Evolutionary conservation across 2,329 filamentous ascomycete genomes (phyloP), one percentile per base, ranked within the genome.

Genomic region (Podosphaera fusca): DNA sequence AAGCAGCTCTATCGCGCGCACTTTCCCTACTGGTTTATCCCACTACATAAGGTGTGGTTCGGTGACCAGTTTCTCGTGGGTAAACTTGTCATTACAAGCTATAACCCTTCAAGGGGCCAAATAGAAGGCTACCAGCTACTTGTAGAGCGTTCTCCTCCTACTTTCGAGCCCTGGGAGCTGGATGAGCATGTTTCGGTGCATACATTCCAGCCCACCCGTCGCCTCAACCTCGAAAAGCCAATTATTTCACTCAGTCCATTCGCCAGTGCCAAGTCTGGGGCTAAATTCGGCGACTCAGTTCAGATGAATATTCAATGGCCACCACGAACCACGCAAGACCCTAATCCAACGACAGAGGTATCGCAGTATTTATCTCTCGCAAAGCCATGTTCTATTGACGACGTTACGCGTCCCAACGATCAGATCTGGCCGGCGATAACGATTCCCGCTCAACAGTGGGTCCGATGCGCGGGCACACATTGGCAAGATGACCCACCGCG

Each of bases 41-140:
- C 85, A 0, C 80, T 78, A 55, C 74, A 85, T 66, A 89, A 85
- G 68, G 73, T 95, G 61, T 95, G 89, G 89, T 90, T 95, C 65
- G 78, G 80, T 59, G 87, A 95, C 68, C 75, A 74, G 1, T 76
- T 81, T 35, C 75, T 87, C 53, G 82, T 77, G 1, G 89, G 89
- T 0, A 84, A 84, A 66, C 69, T 95, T 47, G 75, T 94, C 33
- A 65, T 95, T 45, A 75, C 77, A n/a, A 80, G 85, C 10, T 95
- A 88, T 65, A 81, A 95, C 66, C 77, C 80, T 51, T 71, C 77
- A 3, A 74, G 79, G 49, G 84, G 82, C 14, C 82, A 81, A 63
- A 94, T 95, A 57, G 85, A 92, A 69, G 87, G 80, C 2, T 87
- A 89, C 66, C 78, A 82, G 14, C 71, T 95, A 14, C 71, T 89